These are phyloP conservation scores for Trichoderma aggressivum DNA, from an alignment of 2,329 filamentous ascomycete species.

Conservation along the genomic window DNA sequence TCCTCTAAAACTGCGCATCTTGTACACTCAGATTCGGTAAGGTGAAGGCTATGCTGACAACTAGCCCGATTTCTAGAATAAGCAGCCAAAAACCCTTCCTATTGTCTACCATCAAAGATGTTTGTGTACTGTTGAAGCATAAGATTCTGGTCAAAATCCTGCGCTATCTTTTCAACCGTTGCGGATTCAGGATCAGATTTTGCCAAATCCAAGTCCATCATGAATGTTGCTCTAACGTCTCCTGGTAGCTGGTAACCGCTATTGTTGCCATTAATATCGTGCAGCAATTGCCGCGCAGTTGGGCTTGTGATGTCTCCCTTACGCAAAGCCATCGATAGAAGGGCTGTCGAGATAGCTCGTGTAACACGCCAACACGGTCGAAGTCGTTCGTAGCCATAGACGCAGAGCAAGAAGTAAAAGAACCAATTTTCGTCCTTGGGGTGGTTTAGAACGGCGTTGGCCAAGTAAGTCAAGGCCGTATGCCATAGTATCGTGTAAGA, in stretches of 20 bases:
- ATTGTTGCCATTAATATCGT: conserved; percentile 23
- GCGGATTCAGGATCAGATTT: conserved; percentile 31
- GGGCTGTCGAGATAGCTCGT: conserved; percentile 32
- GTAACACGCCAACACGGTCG: conserved; percentile 36
- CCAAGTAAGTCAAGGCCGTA: not conserved
- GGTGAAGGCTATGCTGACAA: not conserved
- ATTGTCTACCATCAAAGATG: not conserved
- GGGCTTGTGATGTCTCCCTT: conserved; percentile 30
- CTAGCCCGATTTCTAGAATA: not conserved
- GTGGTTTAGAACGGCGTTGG: conserved; percentile 36
- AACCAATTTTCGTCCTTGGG: conserved; percentile 31
- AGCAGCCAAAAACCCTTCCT: not conserved
- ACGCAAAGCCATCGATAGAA: conserved; percentile 36
- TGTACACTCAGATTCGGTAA: not conserved
- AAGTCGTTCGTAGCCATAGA: conserved; percentile 38
- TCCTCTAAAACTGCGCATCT: not conserved
- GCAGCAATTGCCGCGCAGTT: conserved; percentile 30
- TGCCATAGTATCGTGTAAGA: not conserved
- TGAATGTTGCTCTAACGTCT: conserved; percentile 32
- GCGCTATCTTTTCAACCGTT: conserved; percentile 30
- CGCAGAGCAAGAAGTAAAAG: conserved; percentile 37
- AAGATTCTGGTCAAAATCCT: conserved; percentile 30
- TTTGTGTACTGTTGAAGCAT: conserved; percentile 29
- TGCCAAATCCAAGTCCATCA: conserved; percentile 33
- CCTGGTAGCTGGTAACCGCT: conserved; percentile 11